Base-by-base conservation (phyloP, 2,329 filamentous ascomycete species). In the Bretziella fagacearum region DNA sequence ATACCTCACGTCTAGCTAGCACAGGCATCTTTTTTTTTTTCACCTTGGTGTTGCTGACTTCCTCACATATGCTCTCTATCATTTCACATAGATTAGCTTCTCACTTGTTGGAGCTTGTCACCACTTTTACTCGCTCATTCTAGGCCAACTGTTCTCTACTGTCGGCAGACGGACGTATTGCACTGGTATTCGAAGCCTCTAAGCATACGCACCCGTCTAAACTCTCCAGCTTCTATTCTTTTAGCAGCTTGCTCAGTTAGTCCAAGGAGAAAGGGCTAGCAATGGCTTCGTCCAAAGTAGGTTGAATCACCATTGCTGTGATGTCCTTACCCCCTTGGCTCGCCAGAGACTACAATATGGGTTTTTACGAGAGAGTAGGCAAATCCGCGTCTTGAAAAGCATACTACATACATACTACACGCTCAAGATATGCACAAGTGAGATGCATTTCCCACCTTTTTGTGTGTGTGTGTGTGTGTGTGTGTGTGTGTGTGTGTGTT, bases 241-340 rank as follows among this genome's bases (percentile, higher is more conserved):
- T 44, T 30, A 46, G 48, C 32, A 50, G 44, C 48, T 50, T 22
- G 46, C 46, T 35, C 26, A 44, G 45, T 44, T 46, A 45, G 35
- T 49, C 48, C 48, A 50, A 50, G 48, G 48, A 50, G 45, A 50
- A 47, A 50, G 48, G 48, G 40, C 48, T 50, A 50, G 48, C 48
- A 50, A 50, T 50, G 48, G 48, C 48, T 47, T 50, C 48, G 48
- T 50, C 48, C 48, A 50, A 47, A 39, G 48, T 50, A 50, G 48
- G 48, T 49, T 50, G 48, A 50, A 44, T 43, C 44, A 47, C 44
- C 48, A 50, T 50, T 50, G 48, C 48, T 47, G 48, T 47, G 43
- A 50, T 33, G 44, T 50, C 48, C 48, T 50, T 50, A 46, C 44
- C 46, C 46, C 48, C 48, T 50, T 50, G 48, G 40, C 48, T 44